Conservation (phyloP, 139 green algal genomes). For the Bryopsis sp. region DNA sequence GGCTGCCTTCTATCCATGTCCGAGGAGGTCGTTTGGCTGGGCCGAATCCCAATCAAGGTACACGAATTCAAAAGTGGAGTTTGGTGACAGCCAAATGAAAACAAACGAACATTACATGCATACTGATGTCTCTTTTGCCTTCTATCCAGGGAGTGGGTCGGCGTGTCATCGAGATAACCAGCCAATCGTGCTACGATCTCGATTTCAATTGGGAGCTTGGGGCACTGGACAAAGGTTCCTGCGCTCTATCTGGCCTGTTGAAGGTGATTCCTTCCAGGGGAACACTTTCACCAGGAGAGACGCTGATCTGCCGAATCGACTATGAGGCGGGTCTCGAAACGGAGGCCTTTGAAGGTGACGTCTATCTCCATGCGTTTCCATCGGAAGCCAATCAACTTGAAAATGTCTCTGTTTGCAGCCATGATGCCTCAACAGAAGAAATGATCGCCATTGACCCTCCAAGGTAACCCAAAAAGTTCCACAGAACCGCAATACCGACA, state of each 20-base stretch:
- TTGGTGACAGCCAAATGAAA: too few relatives aligned
- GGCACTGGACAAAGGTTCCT: neutral
- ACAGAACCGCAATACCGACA: too few relatives aligned
- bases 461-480: slow-evolving; percentile 6
- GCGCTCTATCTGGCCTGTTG: neutral
- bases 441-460: slow-evolving; percentile 28
- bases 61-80: too few relatives aligned
- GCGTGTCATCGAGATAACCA: neutral
- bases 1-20: too few relatives aligned
- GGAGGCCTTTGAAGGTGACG: neutral
- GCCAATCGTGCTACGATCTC: neutral
- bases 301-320: neutral
- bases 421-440: slow-evolving; percentile 20
- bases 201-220: neutral
- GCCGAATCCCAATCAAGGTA: too few relatives aligned
- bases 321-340: neutral
- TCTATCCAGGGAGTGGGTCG: neutral
- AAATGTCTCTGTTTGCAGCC: neutral
- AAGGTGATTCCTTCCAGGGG: neutral
- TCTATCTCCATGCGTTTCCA: neutral
- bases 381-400: neutral
- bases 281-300: neutral
- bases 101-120: too few relatives aligned
- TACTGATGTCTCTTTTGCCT: neutral
- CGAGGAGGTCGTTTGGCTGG: too few relatives aligned